These are phyloP conservation scores for Suhomyces prunicola DNA, from an alignment of 805 yeast species.

Conservation along the genomic window DNA sequence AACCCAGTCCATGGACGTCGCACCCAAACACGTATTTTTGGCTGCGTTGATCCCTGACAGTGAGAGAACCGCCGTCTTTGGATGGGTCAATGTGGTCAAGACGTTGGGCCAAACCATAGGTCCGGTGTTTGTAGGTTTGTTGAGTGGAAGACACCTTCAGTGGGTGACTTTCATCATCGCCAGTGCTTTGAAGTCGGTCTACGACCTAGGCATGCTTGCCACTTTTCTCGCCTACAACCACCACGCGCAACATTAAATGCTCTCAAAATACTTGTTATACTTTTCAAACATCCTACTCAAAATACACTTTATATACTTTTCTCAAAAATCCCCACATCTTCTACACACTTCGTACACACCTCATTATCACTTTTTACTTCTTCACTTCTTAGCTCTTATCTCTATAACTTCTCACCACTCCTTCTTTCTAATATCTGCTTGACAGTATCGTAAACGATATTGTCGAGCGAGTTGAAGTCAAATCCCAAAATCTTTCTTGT, in stretches of 20 bases:
- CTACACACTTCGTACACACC: too few species aligned
- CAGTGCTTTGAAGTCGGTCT: constrained; percentile 36
- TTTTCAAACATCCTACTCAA: too few species aligned
- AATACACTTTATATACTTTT: too few species aligned
- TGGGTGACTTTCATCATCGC: constrained; percentile 44
- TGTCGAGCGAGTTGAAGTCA: constrained; percentile 19
- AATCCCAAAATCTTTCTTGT: constrained; percentile 20
- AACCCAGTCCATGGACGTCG: constrained; percentile 47
- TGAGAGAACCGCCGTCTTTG: constrained; percentile 43
- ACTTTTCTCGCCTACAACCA: constrained; percentile 25
- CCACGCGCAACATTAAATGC: constrained; percentile 10
- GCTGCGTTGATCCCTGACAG: constrained; percentile 38
- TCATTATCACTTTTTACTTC: too few species aligned
- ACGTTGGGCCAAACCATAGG: constrained; percentile 42
- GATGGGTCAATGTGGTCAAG: constrained; percentile 43
- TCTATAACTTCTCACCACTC: too few species aligned
- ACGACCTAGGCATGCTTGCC: constrained; percentile 39
- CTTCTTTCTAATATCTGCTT: constrained; percentile 13
- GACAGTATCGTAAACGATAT: constrained; percentile 23
- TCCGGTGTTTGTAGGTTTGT: constrained; percentile 40
- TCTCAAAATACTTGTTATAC: too few species aligned
- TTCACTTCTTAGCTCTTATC: too few species aligned
- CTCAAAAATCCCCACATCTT: too few species aligned
- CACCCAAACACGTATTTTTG: constrained; percentile 47
- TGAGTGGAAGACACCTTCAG: constrained; percentile 34